Evolutionary conservation across 352 stramenopile species (phyloP), one percentile per base, ranked within the genome.

Genomic region (Plasmopara muralis): DNA sequence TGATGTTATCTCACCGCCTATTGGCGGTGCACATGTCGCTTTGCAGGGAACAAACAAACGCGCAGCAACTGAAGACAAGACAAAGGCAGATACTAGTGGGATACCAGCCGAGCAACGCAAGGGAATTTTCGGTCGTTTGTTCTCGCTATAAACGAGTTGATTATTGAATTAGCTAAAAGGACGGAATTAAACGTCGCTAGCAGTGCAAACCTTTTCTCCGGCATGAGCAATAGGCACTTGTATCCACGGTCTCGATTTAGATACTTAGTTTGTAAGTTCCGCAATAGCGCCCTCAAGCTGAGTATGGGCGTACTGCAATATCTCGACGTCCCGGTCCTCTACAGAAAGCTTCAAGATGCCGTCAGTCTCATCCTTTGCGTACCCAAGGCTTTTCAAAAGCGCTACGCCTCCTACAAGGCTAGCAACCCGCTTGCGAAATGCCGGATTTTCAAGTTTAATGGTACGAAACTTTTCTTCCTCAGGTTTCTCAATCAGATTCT

Each of bases 391-490:
- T 52, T 92, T 91, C 29, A 97, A 68, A 35, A 97, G 81, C 13
- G 78, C 73, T 20, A 93, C 64, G 43, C 89, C 88, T 16, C 89
- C 88, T 16, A 93, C 65, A 7, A 96, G 69, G 42, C 74, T 82
- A 28, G 74, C 79, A 39, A 97, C 87, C 13, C 89, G 85, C 60
- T 91, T 90, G 48, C 89, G 89, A 62, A 96, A 96, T 20, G 87
- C 89, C 6, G 81, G 59, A 47, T 96, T 96, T 38, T 95, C 84
- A 28, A 95, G 46, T 62, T 96, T 96, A 59, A 97, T 95, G 15
- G 73, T 83, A 9, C 83, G 82, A 65, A 95, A 97, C 54, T 96
- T 97, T 5, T 94, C 82, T 42, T 94, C 85, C 2, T 89, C 73
- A 0, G 85, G 83, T 46, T 95, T 94, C 37, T 93, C 78, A 13